A percentile compares a stretch with the other conserved stretches of the same genome.
These are phyloP conservation scores for Exophiala bonariae DNA, from an alignment of 2,329 filamentous ascomycete species.

Conservation along the genomic window DNA sequence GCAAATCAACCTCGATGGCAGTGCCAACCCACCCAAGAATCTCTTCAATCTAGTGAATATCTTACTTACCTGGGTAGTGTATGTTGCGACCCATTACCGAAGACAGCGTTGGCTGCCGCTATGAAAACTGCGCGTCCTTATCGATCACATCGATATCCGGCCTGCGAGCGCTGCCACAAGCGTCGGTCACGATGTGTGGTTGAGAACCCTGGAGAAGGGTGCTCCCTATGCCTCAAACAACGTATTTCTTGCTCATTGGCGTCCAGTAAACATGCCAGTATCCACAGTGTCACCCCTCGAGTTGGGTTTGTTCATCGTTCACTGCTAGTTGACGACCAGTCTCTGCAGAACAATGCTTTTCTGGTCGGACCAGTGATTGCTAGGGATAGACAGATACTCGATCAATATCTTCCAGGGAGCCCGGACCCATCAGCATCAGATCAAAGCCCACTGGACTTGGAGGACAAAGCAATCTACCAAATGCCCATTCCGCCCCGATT, in stretches of 20 bases:
- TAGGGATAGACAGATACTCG: constrained; percentile 60
- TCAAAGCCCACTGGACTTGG: constrained; percentile 31
- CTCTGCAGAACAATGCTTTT: constrained; percentile 36
- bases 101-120: too few relatives aligned
- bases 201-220: constrained; percentile 52
- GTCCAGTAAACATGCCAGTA: constrained; percentile 34
- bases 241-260: constrained; percentile 58
- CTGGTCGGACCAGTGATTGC: constrained; percentile 61
- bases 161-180: constrained; percentile 59
- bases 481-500: constrained; percentile 30
- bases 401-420: constrained; percentile 53
- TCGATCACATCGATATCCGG: constrained; percentile 61
- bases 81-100: too few relatives aligned
- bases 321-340: constrained; percentile 3
- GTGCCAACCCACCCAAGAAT: too few relatives aligned
- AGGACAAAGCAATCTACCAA: constrained; percentile 44
- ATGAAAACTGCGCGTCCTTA: constrained; percentile 49
- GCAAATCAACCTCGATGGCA: too few relatives aligned
- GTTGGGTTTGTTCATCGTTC: constrained; percentile 19
- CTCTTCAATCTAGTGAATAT: too few relatives aligned
- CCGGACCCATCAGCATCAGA: constrained; percentile 27
- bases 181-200: constrained; percentile 63
- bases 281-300: constrained; percentile 20
- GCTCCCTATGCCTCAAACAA: constrained; percentile 59
- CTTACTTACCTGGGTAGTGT: too few relatives aligned